These are phyloP conservation scores for Phyllosticta citribraziliensis DNA, from an alignment of 2,329 filamentous ascomycete genomes.

Conservation along the genomic window DNA sequence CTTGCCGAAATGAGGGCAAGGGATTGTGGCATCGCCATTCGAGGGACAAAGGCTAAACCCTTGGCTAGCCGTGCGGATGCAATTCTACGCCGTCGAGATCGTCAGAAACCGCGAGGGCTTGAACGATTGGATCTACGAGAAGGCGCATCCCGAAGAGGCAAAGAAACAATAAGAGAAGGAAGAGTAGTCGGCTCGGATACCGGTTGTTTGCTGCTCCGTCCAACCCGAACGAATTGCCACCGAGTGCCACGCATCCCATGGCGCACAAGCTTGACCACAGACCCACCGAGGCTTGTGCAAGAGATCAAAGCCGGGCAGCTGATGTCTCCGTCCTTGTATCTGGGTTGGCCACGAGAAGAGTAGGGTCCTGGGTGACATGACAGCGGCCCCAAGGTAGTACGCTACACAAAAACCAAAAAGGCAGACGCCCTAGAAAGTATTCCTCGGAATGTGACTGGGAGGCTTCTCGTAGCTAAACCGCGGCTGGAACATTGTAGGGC, in stretches of 20 bases:
- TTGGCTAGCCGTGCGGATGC: slow-evolving; percentile 57
- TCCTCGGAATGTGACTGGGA: not conserved
- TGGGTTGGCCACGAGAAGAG: not conserved
- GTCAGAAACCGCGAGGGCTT: slow-evolving; percentile 72
- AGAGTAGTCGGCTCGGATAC: not conserved
- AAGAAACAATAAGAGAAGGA: slow-evolving; percentile 13
- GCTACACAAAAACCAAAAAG: not conserved
- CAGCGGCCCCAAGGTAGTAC: not conserved
- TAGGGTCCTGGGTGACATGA: not conserved
- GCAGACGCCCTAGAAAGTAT: not conserved
- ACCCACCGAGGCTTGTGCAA: not conserved
- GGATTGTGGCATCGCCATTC: not conserved
- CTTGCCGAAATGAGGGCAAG: slow-evolving; percentile 11
- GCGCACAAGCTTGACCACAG: not conserved
- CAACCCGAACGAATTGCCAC: not conserved
- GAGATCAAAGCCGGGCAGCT: not conserved
- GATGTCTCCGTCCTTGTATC: not conserved
- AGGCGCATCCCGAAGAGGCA: slow-evolving; percentile 54
- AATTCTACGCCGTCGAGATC: slow-evolving; percentile 73
- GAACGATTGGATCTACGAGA: slow-evolving; percentile 96
- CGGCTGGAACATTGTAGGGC: not conserved
- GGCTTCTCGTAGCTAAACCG: not conserved
- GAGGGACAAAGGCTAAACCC: not conserved
- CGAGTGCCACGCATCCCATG: not conserved
- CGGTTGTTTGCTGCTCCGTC: not conserved